Percentiles rank a stretch among this genome's conserved stretches.
Conservation (phyloP, 371 early-diverging fungal species). For the Mortierella sp. region DNA sequence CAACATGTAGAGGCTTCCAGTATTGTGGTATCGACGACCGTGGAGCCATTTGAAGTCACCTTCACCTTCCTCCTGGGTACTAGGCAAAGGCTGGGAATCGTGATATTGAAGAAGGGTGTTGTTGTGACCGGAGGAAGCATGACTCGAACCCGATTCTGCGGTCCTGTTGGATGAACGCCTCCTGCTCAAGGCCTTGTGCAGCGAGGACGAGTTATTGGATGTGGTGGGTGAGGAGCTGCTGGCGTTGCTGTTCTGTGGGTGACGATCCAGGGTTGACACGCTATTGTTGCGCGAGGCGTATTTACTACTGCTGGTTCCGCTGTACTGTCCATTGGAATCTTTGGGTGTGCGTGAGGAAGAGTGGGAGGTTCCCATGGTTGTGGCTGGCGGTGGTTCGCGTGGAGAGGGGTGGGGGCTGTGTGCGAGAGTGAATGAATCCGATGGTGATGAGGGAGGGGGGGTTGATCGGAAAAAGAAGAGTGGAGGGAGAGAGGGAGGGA, state of each 20-base stretch:
- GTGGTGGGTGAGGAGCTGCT: slow-evolving; percentile 1
- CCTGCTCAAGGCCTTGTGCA: slow-evolving; percentile 31
- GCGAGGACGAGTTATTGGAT: not conserved
- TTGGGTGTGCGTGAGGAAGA: slow-evolving; percentile 32
- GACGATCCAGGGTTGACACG: slow-evolving; percentile 14
- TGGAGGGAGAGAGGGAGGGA: not conserved
- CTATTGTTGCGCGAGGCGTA: slow-evolving; percentile 24
- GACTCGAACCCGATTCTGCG: slow-evolving; percentile 14
- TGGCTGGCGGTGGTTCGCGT: not conserved
- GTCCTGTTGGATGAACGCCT: slow-evolving; percentile 35
- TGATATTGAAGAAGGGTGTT: slow-evolving; percentile 3
- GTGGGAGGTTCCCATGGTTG: slow-evolving; percentile 29
- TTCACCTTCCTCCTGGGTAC: slow-evolving; percentile 24
- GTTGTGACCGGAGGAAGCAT: slow-evolving; percentile 17
- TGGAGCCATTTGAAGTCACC: slow-evolving; percentile 20
- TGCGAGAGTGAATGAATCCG: too few species aligned
- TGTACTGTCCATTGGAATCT: slow-evolving; percentile 2
- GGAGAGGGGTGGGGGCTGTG: not conserved
- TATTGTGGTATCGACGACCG: slow-evolving; percentile 46
- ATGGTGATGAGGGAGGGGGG: not conserved
- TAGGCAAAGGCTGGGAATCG: slow-evolving; percentile 16
- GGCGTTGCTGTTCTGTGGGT: not conserved
- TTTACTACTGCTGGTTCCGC: slow-evolving; percentile 7
- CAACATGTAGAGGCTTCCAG: slow-evolving; percentile 33
- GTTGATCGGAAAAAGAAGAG: not conserved